Evolutionary conservation across 1,139 yeast genomes (phyloP), one percentile per base, ranked within the genome.

Genomic region (Candida smagusa): DNA sequence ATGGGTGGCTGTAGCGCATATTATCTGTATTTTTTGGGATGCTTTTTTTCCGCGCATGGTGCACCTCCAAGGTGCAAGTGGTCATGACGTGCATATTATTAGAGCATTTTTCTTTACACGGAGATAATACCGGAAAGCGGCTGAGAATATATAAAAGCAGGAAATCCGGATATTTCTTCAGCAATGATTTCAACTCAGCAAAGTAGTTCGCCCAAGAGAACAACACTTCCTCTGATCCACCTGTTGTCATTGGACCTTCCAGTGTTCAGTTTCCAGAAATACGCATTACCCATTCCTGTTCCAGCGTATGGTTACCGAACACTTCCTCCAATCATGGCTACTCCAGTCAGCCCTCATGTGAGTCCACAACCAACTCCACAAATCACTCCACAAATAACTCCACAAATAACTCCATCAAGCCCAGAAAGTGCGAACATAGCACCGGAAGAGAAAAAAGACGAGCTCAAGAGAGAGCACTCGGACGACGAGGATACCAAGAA

Each of bases 211-310:
- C 38, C 41, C 11, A 37, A 40, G 30, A 36, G 43, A 24, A 40
- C 43, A 2, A 40, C 43, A 13, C 28, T 40, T 16, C 68, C 68
- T 8, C 55, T 63, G 34, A 60, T 63, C 35, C 61, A 57, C 35
- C 50, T 60, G 24, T 54, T 61, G 39, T 55, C 48, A 44, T 55
- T 61, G 51, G 62, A 58, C 30, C 45, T 59, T 36, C 61, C 61
- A 7, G 39, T 41, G 13, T 35, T 38, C 22, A 40, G 37, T 33
- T 38, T 22, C 27, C 47, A 35, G 29, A 27, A 31, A 30, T 28
- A 11, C 28, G 23, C 21, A 27, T 26, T 35, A 13, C 42, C 43
- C 16, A 31, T 37, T 12, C 42, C 46, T n/a, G 36, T 31, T n/a
- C 34, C 35, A 12, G 37, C 28, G 28, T 38, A 32, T 35, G 40